Evolutionary conservation across 495 filamentous ascomycete genomes (phyloP).

Genomic region (Neohortaea acidophila): DNA sequence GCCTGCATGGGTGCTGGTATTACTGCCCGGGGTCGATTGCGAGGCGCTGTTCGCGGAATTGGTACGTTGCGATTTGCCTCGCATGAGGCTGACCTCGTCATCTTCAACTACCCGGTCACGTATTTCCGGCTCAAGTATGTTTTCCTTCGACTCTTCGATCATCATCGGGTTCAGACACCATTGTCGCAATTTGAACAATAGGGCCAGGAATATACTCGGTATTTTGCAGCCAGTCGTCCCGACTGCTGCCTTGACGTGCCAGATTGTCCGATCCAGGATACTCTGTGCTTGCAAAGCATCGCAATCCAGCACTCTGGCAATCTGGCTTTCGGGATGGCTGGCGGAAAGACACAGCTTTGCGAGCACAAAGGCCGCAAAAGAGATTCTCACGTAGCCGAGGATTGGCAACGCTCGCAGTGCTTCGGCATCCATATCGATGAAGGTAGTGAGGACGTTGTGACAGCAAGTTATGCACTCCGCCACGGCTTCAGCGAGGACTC

Average conservation of each 20-base stretch:
- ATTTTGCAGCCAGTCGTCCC: conserved; percentile 4
- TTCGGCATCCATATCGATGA: conserved; percentile 7
- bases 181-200: conserved; percentile 15
- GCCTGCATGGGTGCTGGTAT: too few species aligned
- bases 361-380: conserved; percentile 11
- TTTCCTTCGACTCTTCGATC: conserved; percentile 4
- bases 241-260: conserved; percentile 6
- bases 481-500: conserved; percentile 5
- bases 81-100: too few species aligned
- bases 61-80: too few species aligned
- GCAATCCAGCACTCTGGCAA: conserved; percentile 8
- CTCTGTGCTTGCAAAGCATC: conserved; percentile 6
- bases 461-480: conserved; percentile 8
- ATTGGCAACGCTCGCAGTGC: conserved; percentile 9
- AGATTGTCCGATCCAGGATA: conserved; percentile 6
- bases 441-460: conserved; percentile 10
- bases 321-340: conserved; percentile 1
- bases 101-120: too few species aligned
- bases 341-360: conserved; percentile 15
- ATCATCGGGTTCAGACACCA: conserved; percentile 13
- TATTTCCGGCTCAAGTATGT: too few species aligned
- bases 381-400: conserved; percentile 13
- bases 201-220: conserved; percentile 14
- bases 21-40: too few species aligned
- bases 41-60: too few species aligned